Base-by-base conservation (phyloP, 2,329 filamentous ascomycete genomes). In the Trichoderma guizhouense region DNA sequence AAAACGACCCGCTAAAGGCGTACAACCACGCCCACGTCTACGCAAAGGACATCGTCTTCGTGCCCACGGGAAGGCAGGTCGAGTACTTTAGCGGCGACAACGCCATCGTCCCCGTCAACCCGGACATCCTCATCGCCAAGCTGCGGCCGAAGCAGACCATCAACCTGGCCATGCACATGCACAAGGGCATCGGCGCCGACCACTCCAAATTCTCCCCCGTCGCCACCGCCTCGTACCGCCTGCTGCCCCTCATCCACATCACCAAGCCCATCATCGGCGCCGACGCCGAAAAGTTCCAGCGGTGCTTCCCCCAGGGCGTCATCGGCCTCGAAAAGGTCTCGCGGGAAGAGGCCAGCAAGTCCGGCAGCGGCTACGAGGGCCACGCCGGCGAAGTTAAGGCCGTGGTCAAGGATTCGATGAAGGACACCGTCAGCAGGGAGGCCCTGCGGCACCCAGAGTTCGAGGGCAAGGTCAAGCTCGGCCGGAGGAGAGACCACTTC, bases 201-300 rank as follows among this genome's bases (percentile, higher is more conserved):
- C 96, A 99, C 82, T 92, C 96, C 77, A 99, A 99, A 83, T 99
- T 96, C 85, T 97, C 94, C 0, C 96, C 96, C 61, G 96, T 98
- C 43, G 95, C 95, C 3, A 98, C 96, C 1, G 96, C 96, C 3
- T 93, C 92, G 28, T 99, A 99, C 84, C 90, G 96, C 64, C 88
- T 99, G 24, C 84, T 99, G 79, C 96, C 96, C 8, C 91, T 91
- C 75, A 98, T 99, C 81, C 87, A 88, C 74, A 98, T 99, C 79
- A 85, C 87, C 58, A 85, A 88, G 76, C 96, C 96, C 24, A 98
- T 99, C 73, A 80, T 97, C 5, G 96, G 95, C 57, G 86, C 87
- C 53, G 94, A 98, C 78, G 96, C 96, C 3, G 88, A 90, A 79
- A 97, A 98, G 81, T 98, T 99, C 79, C 90, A 91, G 58, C 87